Conservation (phyloP, 441 rosid genomes). For the Viola pubescens region DNA sequence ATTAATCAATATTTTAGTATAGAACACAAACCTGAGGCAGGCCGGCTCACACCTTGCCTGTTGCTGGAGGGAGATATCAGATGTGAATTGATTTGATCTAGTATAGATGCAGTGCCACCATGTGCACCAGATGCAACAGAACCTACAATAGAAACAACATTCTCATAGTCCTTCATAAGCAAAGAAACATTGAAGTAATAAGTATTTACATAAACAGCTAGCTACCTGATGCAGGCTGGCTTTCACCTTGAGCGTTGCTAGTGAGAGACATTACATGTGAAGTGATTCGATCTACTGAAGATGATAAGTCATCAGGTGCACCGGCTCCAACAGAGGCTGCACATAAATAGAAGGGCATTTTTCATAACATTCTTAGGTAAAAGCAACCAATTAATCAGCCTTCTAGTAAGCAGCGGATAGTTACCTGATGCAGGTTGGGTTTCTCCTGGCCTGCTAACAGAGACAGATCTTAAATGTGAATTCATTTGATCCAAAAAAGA, state of each 20-base stretch:
- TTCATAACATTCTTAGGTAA: neutral
- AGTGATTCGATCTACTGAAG: constrained; percentile 37
- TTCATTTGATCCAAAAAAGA: constrained; percentile 36
- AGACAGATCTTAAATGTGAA: constrained; percentile 39
- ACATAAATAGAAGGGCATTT: too few relatives aligned
- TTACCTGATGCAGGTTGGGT: constrained; percentile 47
- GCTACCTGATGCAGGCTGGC: constrained; percentile 45
- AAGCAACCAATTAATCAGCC: neutral
- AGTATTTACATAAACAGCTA: constrained; percentile 16
- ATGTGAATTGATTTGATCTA: too few relatives aligned
- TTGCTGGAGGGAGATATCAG: too few relatives aligned
- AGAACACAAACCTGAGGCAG: too few relatives aligned
- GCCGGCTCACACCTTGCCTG: too few relatives aligned
- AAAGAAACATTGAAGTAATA: neutral
- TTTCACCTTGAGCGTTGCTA: constrained; percentile 42
- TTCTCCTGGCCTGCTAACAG: constrained; percentile 41
- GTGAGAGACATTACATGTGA: constrained; percentile 38
- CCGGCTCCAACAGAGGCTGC: too few relatives aligned
- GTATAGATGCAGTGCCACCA: neutral
- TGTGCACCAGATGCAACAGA: neutral
- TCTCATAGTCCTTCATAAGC: neutral
- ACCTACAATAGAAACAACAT: neutral
- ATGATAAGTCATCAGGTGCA: constrained; percentile 13
- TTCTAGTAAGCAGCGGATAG: constrained; percentile 14
- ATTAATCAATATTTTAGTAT: too few relatives aligned